Conservation (phyloP, 768 basidiomycete species). For the Gelatoporia subvermispora region DNA sequence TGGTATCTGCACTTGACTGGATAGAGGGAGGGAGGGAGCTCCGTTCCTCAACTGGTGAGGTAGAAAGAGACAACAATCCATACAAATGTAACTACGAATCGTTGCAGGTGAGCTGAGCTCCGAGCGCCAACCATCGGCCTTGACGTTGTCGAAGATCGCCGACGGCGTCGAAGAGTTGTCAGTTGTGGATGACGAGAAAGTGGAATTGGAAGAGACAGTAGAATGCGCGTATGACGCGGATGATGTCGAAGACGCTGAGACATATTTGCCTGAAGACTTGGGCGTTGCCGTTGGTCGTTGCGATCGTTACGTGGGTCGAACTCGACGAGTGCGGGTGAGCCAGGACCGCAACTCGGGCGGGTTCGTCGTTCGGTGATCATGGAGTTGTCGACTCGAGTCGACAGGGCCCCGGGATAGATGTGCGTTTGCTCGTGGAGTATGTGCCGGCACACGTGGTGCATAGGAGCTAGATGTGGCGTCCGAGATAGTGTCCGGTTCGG, state of each 20-base stretch:
- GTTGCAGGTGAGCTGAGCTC: too few species aligned
- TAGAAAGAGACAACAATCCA: too few species aligned
- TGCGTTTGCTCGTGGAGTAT: conserved; percentile 24
- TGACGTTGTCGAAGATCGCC: conserved; percentile 56
- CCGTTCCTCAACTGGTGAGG: too few species aligned
- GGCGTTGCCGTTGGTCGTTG: conserved; percentile 43
- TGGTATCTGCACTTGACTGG: too few species aligned
- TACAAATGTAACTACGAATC: too few species aligned
- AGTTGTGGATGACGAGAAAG: conserved; percentile 68
- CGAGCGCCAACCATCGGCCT: conserved; percentile 43
- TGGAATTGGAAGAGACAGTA: conserved; percentile 61
- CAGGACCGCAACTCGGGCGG: conserved; percentile 73
- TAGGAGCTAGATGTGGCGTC: conserved; percentile 54
- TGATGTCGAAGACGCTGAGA: conserved; percentile 72
- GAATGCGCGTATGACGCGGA: conserved; percentile 61
- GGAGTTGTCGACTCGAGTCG: conserved; percentile 51
- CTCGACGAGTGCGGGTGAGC: conserved; percentile 38
- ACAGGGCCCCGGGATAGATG: conserved; percentile 31
- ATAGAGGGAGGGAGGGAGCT: too few species aligned
- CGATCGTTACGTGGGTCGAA: conserved; percentile 8
- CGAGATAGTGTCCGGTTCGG: conserved; percentile 64
- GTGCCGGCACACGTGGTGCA: conserved; percentile 29
- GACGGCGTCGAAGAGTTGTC: conserved; percentile 72
- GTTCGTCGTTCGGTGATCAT: conserved; percentile 92
- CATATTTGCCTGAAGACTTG: conserved; percentile 62